Evolutionary conservation across 768 basidiomycete species (phyloP).

Genomic region (Russula compacta): DNA sequence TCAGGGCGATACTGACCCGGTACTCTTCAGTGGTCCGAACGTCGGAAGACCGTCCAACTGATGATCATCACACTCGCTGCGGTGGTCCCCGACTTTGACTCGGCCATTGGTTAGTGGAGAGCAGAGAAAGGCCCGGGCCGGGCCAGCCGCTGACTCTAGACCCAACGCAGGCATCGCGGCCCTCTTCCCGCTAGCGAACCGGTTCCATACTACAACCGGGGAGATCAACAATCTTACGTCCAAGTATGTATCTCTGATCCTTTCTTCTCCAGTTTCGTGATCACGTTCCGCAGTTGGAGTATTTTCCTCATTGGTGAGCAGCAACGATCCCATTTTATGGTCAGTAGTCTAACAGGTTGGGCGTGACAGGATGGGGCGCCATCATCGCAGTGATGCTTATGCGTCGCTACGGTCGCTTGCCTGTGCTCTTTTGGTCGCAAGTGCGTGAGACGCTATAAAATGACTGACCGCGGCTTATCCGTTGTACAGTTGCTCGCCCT

Average conservation of each 20-base stretch:
- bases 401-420: conserved; percentile 53
- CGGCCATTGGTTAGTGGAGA: conserved; percentile 42
- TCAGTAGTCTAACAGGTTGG: not conserved
- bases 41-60: conserved; percentile 47
- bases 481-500: conserved; percentile 40
- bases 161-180: conserved; percentile 43
- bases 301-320: conserved; percentile 47
- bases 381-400: conserved; percentile 57
- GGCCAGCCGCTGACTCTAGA: not conserved
- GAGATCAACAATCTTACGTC: conserved; percentile 57
- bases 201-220: conserved; percentile 45
- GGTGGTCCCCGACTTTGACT: conserved; percentile 60
- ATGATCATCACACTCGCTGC: conserved; percentile 55
- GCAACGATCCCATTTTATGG: conserved; percentile 15
- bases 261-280: conserved; percentile 20
- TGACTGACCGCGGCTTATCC: not conserved
- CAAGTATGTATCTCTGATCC: conserved; percentile 24
- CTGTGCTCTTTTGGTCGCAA: conserved; percentile 66
- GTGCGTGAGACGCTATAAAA: conserved; percentile 24
- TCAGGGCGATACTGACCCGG: not conserved
- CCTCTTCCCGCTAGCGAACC: conserved; percentile 49
- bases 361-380: conserved; percentile 44
- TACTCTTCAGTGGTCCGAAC: conserved; percentile 39
- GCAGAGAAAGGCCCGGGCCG: not conserved
- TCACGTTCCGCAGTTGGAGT: conserved; percentile 40